These are phyloP conservation scores for Rosa lucieae DNA, from an alignment of 306 rosid genomes.

Conservation along the genomic window DNA sequence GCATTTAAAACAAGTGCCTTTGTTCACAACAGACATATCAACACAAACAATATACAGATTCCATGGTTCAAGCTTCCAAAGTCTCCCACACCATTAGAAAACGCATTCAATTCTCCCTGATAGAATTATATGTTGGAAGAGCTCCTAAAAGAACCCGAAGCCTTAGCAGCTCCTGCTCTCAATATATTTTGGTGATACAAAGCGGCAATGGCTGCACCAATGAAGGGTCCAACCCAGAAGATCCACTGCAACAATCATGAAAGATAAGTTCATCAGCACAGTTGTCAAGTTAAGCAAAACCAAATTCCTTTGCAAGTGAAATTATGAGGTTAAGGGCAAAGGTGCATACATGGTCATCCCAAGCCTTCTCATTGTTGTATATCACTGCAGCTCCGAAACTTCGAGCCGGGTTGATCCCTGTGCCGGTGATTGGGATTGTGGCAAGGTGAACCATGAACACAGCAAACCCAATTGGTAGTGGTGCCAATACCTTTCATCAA, in stretches of 20 bases:
- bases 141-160: conserved; percentile 44
- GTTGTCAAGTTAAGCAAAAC: neutral
- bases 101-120: neutral
- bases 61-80: neutral
- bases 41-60: conserved; percentile 5
- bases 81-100: neutral
- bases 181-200: conserved; percentile 37
- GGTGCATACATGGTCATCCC: conserved; percentile 40
- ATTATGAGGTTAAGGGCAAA: neutral
- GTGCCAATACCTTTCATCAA: conserved; percentile 42
- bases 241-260: conserved; percentile 34
- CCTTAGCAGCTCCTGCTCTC: conserved; percentile 42
- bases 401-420: conserved; percentile 51
- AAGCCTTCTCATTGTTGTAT: conserved; percentile 24
- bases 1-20: conserved; percentile 26
- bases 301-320: neutral
- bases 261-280: no score
- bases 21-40: neutral
- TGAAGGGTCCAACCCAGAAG: conserved; percentile 47
- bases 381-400: conserved; percentile 51
- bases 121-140: conserved; percentile 12
- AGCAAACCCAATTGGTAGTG: conserved; percentile 54
- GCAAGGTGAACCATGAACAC: conserved; percentile 54
- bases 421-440: conserved; percentile 51
- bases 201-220: conserved; percentile 48